Evolutionary conservation across 2,329 filamentous ascomycete species (phyloP).

Genomic region (Claviceps sp.): DNA sequence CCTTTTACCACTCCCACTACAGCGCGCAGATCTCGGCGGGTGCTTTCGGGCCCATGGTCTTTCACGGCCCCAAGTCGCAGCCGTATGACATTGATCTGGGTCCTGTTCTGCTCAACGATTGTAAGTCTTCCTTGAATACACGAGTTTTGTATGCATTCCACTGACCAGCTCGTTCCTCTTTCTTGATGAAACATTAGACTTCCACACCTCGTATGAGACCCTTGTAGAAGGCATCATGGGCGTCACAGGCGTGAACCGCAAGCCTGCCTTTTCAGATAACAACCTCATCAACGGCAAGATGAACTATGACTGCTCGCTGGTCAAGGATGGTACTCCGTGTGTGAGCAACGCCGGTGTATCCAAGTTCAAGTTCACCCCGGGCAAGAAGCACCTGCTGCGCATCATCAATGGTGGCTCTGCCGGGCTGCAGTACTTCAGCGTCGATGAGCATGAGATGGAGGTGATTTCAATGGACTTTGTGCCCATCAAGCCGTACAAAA

Average conservation of each 20-base stretch:
- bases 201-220: constrained; percentile 27
- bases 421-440: constrained; percentile 11
- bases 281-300: constrained; percentile 29
- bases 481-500: constrained; percentile 40
- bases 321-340: neutral
- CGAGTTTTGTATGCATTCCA: too few species aligned
- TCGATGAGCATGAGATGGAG: constrained; percentile 42
- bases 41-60: constrained; percentile 45
- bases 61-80: constrained; percentile 44
- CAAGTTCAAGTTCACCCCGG: constrained; percentile 23
- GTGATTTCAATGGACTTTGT: constrained; percentile 48
- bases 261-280: constrained; percentile 24
- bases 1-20: constrained; percentile 51
- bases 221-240: constrained; percentile 12
- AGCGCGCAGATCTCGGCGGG: constrained; percentile 37
- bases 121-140: constrained; percentile 10
- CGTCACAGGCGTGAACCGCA: neutral
- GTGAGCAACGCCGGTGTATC: neutral
- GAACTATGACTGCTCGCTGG: neutral
- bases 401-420: neutral
- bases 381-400: neutral
- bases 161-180: too few species aligned
- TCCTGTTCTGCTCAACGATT: constrained; percentile 43
- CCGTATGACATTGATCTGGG: constrained; percentile 54
- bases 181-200: neutral